Conservation (phyloP, 306 rosid genomes). For the Cucurbita ficifolia region DNA sequence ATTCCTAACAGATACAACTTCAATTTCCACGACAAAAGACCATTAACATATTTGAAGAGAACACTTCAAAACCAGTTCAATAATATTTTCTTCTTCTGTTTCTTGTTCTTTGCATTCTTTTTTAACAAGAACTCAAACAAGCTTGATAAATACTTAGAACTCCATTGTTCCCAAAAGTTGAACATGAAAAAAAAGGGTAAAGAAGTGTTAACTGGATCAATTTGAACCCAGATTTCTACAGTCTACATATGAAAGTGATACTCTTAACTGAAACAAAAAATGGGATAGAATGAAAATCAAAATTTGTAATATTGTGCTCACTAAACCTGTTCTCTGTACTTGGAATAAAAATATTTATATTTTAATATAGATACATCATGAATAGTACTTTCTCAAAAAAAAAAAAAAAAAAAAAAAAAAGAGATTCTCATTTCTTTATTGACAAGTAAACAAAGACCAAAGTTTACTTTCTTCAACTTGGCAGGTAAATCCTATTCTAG, state of each 20-base stretch:
- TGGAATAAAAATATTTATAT: not conserved
- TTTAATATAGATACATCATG: not conserved
- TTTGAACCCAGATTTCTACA: not conserved
- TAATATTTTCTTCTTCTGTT: not conserved
- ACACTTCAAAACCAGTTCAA: not conserved
- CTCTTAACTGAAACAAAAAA: not conserved
- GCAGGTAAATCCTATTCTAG: not conserved
- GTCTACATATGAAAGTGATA: not conserved
- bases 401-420: not conserved
- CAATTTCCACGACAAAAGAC: not conserved
- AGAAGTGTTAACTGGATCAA: not conserved
- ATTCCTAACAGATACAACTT: not conserved
- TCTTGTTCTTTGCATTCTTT: not conserved
- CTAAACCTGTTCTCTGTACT: not conserved
- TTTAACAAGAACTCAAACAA: not conserved
- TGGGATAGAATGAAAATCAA: not conserved
- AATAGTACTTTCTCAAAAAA: not conserved
- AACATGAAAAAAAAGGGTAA: not conserved
- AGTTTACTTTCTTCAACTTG: not conserved
- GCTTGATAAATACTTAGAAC: not conserved
- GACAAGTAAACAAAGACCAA: not conserved
- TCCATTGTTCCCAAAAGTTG: not conserved
- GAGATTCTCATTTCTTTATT: not conserved
- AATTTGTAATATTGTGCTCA: not conserved
- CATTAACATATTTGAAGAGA: not conserved